Percentiles rank a stretch among this genome's conserved stretches.
These are phyloP conservation scores for Kwoniella sp. DNA, from an alignment of 768 basidiomycete genomes.

Conservation along the genomic window DNA sequence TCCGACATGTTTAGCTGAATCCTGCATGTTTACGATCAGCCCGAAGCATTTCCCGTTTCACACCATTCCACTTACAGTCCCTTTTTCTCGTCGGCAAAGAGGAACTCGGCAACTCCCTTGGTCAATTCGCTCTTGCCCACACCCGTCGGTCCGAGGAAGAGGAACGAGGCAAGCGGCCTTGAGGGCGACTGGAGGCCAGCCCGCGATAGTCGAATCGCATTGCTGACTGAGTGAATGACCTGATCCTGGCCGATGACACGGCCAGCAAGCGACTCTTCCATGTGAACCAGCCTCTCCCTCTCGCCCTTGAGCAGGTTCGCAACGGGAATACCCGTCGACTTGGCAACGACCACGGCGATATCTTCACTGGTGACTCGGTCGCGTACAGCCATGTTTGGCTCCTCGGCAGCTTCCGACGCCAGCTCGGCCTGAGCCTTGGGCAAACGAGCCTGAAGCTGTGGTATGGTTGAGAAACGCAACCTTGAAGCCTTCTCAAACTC, in stretches of 20 bases:
- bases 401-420: slow-evolving; percentile 56
- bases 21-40: slow-evolving; percentile 48
- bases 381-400: slow-evolving; percentile 63
- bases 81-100: slow-evolving; percentile 83
- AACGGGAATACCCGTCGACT: slow-evolving; percentile 84
- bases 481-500: slow-evolving; percentile 76
- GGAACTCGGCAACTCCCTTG: slow-evolving; percentile 79
- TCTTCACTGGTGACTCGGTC: slow-evolving; percentile 85
- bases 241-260: slow-evolving; percentile 89
- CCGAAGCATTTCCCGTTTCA: not conserved
- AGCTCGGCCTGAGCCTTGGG: slow-evolving; percentile 56
- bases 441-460: slow-evolving; percentile 68
- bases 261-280: slow-evolving; percentile 72
- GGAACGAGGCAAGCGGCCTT: slow-evolving; percentile 84
- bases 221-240: slow-evolving; percentile 75
- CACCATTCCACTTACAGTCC: slow-evolving; percentile 61
- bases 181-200: slow-evolving; percentile 85
- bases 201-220: slow-evolving; percentile 87
- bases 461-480: slow-evolving; percentile 79
- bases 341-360: slow-evolving; percentile 81
- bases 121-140: slow-evolving; percentile 75
- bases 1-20: slow-evolving; percentile 97
- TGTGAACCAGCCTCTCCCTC: slow-evolving; percentile 81
- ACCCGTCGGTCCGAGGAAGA: slow-evolving; percentile 57
- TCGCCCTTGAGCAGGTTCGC: slow-evolving; percentile 84